Evolutionary conservation across 2,329 filamentous ascomycete genomes (phyloP).

Genomic region (Fusarium guadeloupense): DNA sequence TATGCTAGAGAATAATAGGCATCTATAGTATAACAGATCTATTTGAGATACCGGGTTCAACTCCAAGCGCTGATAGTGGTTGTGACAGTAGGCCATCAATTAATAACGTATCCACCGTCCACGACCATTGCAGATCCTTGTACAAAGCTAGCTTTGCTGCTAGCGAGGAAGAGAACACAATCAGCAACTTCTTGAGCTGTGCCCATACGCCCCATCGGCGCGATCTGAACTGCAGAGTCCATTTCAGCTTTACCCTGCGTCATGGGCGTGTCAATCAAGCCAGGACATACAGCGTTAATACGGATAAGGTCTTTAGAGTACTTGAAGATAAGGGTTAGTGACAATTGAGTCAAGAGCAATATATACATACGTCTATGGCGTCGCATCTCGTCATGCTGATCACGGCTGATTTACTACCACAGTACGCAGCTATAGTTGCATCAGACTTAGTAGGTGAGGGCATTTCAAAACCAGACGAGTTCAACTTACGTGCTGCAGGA

Average conservation of each 20-base stretch:
- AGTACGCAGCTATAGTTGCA: constrained; percentile 58
- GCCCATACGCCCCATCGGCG: constrained; percentile 62
- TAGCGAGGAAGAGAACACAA: constrained; percentile 60
- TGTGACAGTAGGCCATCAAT: too few relatives aligned
- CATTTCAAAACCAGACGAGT: accelerated
- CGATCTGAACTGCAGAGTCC: constrained; percentile 44
- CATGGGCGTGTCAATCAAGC: constrained; percentile 66
- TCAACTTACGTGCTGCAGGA: constrained; percentile 48
- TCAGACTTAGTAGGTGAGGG: not conserved
- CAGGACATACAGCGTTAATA: constrained; percentile 70
- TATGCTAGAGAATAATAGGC: too few relatives aligned
- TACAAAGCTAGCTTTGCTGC: constrained; percentile 59
- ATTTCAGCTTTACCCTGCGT: constrained; percentile 48
- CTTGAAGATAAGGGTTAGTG: constrained; percentile 49
- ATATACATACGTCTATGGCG: constrained; percentile 6
- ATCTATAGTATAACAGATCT: too few relatives aligned
- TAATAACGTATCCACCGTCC: constrained; percentile 63
- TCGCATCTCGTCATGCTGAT: constrained; percentile 67
- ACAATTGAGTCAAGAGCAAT: accelerated
- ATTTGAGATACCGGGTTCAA: too few relatives aligned
- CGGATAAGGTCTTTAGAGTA: constrained; percentile 57
- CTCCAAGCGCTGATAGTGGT: too few relatives aligned
- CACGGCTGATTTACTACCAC: constrained; percentile 66
- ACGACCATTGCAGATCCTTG: constrained; percentile 63
- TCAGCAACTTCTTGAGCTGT: constrained; percentile 59